Percentiles rank a stretch among this genome's conserved stretches.
These are phyloP conservation scores for Neonectria hederae DNA, from an alignment of 2,329 filamentous ascomycete genomes.

Conservation along the genomic window DNA sequence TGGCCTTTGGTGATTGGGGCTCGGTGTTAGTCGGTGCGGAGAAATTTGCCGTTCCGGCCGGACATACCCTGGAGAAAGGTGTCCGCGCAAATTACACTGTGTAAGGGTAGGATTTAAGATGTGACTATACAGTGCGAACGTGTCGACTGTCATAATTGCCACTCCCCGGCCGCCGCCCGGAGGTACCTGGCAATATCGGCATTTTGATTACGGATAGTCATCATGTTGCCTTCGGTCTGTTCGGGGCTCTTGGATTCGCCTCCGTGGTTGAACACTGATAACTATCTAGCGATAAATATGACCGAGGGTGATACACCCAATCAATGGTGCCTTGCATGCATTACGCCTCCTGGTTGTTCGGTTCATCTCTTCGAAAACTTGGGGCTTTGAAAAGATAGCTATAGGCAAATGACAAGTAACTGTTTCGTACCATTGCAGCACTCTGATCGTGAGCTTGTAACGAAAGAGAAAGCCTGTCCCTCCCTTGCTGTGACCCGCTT, in stretches of 20 bases:
- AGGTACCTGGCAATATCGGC: not conserved
- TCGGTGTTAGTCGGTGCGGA: slow-evolving; percentile 50
- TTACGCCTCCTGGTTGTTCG: not conserved
- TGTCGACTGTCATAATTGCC: not conserved
- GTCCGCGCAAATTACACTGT: slow-evolving; percentile 3
- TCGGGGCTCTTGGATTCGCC: not conserved
- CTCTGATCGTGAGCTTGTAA: not conserved
- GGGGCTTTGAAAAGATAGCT: not conserved
- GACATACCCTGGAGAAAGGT: slow-evolving; percentile 12
- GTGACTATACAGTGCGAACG: slow-evolving; percentile 4
- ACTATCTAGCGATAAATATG: not conserved
- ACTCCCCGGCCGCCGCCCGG: not conserved
- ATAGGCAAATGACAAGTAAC: not conserved
- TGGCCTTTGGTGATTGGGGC: slow-evolving; percentile 36
- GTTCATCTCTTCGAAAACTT: not conserved
- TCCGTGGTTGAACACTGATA: not conserved
- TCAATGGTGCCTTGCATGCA: not conserved
- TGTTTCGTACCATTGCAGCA: not conserved
- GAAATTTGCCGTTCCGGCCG: slow-evolving; percentile 46
- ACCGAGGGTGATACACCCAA: not conserved
- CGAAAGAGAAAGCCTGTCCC: not conserved
- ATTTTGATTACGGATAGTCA: not conserved
- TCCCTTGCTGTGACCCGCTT: slow-evolving; percentile 1
- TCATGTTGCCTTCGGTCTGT: not conserved
- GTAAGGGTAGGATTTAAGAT: not conserved